A percentile compares a stretch with the other conserved stretches of the same genome.
phyloP scores from a whole-genome alignment of 441 rosid species.

The Populus hybrid region DNA sequence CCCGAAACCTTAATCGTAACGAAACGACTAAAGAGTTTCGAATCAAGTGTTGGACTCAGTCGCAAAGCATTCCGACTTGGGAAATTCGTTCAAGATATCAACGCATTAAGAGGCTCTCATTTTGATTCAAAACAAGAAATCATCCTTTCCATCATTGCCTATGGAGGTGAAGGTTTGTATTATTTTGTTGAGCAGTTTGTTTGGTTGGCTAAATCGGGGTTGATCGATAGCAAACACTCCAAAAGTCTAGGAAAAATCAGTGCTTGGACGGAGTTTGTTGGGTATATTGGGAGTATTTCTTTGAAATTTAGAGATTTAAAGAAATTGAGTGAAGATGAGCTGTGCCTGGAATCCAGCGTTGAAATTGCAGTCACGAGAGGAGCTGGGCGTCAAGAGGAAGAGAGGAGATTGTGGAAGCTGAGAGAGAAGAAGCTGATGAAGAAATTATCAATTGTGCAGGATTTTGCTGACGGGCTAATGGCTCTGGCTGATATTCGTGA shows the following conservation, averaged over 20 bases:
- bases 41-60: constrained; percentile 87
- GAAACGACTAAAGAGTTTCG: constrained; percentile 66
- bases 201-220: constrained; percentile 83
- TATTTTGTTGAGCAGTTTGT: constrained; percentile 83
- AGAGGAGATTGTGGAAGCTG: constrained; percentile 47
- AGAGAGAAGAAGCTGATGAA: constrained; percentile 70
- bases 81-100: constrained; percentile 82
- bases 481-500: constrained; percentile 70
- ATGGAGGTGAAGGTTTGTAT: constrained; percentile 91
- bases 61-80: constrained; percentile 97
- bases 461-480: constrained; percentile 84
- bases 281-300: constrained; percentile 65
- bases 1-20: constrained; percentile 42
- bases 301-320: constrained; percentile 74
- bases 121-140: constrained; percentile 44
- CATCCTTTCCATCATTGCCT: constrained; percentile 50
- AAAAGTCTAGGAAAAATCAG: constrained; percentile 56
- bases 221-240: constrained; percentile 55
- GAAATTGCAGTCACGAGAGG: constrained; percentile 58
- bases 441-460: constrained; percentile 71
- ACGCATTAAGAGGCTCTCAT: constrained; percentile 52
- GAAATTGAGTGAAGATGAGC: constrained; percentile 48
- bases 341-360: constrained; percentile 48
- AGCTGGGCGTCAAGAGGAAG: constrained; percentile 37
- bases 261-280: constrained; percentile 82